phyloP scores from a whole-genome alignment of 352 stramenopile genomes.

The Pythium utonaiense region DNA sequence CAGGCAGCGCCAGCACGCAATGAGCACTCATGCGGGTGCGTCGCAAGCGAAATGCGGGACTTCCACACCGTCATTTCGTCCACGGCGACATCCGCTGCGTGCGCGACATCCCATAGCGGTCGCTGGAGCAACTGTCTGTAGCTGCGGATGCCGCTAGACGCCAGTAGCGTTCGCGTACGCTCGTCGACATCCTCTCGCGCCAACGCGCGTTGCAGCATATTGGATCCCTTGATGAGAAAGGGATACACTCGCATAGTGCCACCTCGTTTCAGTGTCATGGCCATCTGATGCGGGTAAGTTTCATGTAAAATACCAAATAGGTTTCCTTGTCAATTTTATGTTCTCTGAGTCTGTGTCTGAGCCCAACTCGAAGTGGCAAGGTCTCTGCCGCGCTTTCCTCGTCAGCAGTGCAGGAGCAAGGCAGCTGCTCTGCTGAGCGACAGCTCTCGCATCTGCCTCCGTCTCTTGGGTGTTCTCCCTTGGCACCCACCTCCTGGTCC shows the following conservation, averaged over 20 bases:
- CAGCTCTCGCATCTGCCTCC: not conserved
- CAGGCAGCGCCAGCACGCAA: too few relatives aligned
- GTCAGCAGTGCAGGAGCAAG: not conserved
- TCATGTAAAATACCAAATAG: not conserved
- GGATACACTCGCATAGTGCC: not conserved
- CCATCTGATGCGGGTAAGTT: not conserved
- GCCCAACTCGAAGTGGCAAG: conserved; percentile 9
- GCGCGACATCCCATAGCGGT: conserved; percentile 58
- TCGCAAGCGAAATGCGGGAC: not conserved
- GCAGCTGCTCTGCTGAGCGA: conserved; percentile 5
- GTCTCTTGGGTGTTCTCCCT: conserved; percentile 2
- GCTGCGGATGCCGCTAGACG: conserved; percentile 45
- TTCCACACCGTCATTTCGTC: conserved; percentile 42
- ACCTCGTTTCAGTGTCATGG: not conserved
- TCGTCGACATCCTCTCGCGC: conserved; percentile 49
- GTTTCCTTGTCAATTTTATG: not conserved
- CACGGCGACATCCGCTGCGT: conserved; percentile 62
- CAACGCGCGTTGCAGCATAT: conserved; percentile 65
- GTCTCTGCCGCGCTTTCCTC: not conserved
- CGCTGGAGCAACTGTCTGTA: conserved; percentile 51
- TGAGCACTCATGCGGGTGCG: too few relatives aligned
- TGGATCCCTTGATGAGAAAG: not conserved
- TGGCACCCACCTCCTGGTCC: not conserved
- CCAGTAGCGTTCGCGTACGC: conserved; percentile 38
- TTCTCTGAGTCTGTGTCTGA: conserved; percentile 3